Evolutionary conservation across 2,329 filamentous ascomycete species (phyloP).

Genomic region (Venturia carpophila): DNA sequence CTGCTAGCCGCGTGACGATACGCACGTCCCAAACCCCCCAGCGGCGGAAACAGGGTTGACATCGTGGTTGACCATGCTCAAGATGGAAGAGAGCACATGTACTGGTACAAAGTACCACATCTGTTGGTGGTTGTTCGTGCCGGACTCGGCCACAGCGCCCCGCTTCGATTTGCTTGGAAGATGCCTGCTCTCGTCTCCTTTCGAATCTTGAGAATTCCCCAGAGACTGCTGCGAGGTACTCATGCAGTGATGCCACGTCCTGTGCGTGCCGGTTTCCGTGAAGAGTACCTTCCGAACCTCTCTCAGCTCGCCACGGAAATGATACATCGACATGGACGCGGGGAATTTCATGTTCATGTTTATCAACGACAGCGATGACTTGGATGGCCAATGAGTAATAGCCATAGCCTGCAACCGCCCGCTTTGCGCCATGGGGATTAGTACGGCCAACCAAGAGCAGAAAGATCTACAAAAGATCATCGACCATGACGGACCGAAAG

Average conservation of each 20-base stretch:
- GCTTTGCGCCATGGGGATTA: not conserved
- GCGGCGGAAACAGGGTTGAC: not conserved
- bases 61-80: conserved; percentile 1
- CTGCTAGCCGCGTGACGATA: conserved; percentile 7
- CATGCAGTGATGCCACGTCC: not conserved
- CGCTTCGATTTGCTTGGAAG: not conserved
- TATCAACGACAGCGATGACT: not conserved
- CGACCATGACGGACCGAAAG: conserved; percentile 5
- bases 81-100: not conserved
- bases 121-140: not conserved
- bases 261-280: not conserved
- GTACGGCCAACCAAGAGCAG: not conserved
- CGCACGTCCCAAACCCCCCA: not conserved
- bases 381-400: not conserved
- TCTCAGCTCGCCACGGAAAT: not conserved
- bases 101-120: not conserved
- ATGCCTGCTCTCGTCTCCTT: not conserved
- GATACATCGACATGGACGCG: not conserved
- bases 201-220: not conserved
- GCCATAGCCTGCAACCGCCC: not conserved
- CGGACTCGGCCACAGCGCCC: not conserved
- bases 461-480: not conserved
- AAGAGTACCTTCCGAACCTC: not conserved
- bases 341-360: not conserved
- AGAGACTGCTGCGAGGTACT: conserved; percentile 8